Conservation (phyloP, 2,329 filamentous ascomycete species). For the Calonectria fujianensis region DNA sequence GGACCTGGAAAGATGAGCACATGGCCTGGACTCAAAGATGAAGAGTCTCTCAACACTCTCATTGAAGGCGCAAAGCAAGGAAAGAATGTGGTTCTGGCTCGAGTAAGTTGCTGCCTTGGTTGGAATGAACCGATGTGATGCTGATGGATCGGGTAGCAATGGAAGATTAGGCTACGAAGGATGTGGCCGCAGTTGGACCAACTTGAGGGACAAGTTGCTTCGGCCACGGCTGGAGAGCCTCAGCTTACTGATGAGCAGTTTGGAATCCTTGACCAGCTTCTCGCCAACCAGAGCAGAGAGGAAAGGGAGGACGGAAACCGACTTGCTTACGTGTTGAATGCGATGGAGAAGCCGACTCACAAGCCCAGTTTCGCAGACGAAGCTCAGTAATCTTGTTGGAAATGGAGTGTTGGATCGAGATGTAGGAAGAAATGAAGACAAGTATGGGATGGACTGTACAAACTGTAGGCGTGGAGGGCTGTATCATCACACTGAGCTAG, state of each 20-base stretch:
- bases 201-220: conserved; percentile 37
- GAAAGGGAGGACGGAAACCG: conserved; percentile 37
- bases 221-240: conserved; percentile 22
- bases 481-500: background rate
- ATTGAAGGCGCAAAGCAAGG: conserved; percentile 34
- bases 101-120: conserved; percentile 43
- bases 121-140: background rate
- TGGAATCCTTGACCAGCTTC: conserved; percentile 45
- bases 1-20: conserved; percentile 37
- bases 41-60: conserved; percentile 36
- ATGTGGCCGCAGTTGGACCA: conserved; percentile 46
- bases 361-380: background rate
- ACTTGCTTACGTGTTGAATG: conserved; percentile 32
- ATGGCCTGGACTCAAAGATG: conserved; percentile 45
- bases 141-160: conserved; percentile 45
- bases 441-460: background rate
- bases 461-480: background rate
- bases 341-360: conserved; percentile 28
- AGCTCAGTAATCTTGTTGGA: background rate
- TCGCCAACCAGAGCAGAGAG: conserved; percentile 41
- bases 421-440: background rate
- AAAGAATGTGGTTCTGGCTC: conserved; percentile 45
- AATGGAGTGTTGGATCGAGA: conserved; percentile 3
- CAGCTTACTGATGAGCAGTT: conserved; percentile 47
- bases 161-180: conserved; percentile 50